Evolutionary conservation across 768 basidiomycete species (phyloP).

Genomic region (Boletales sp.): DNA sequence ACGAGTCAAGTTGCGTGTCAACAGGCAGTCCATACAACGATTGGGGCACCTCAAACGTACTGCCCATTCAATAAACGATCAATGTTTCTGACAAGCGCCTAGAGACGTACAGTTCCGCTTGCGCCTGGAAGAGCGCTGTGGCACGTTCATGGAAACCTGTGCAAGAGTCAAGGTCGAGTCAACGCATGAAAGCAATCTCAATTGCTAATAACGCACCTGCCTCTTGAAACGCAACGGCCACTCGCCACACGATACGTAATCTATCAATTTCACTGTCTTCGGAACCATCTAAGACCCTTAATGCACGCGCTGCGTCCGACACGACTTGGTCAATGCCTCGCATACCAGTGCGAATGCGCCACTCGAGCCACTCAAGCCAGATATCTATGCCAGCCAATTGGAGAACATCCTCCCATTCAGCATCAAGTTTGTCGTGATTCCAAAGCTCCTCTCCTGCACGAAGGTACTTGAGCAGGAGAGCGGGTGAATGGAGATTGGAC

Average conservation of each 20-base stretch:
- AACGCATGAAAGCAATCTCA: background rate
- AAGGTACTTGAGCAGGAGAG: constrained; percentile 61
- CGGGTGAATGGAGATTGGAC: constrained; percentile 44
- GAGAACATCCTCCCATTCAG: constrained; percentile 72
- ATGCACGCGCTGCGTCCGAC: constrained; percentile 46
- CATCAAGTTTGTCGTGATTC: constrained; percentile 48
- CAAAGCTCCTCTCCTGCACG: constrained; percentile 72
- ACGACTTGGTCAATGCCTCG: constrained; percentile 52
- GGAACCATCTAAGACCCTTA: constrained; percentile 38
- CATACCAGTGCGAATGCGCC: constrained; percentile 52
- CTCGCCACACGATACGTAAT: constrained; percentile 70
- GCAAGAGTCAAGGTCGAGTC: background rate
- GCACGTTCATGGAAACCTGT: constrained; percentile 73
- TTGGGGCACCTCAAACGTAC: constrained; percentile 56
- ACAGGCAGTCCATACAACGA: constrained; percentile 42
- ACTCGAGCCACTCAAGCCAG: constrained; percentile 80
- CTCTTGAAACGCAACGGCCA: constrained; percentile 54
- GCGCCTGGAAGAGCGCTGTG: constrained; percentile 76
- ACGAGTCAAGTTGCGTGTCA: constrained; percentile 46
- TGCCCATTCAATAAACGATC: constrained; percentile 26
- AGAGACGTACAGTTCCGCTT: constrained; percentile 68
- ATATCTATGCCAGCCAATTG: constrained; percentile 50
- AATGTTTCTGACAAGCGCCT: background rate
- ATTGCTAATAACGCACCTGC: constrained; percentile 51
- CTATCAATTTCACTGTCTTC: constrained; percentile 49